Evolutionary conservation across 352 stramenopile genomes (phyloP).

Genomic region (Pythium phragmitis): DNA sequence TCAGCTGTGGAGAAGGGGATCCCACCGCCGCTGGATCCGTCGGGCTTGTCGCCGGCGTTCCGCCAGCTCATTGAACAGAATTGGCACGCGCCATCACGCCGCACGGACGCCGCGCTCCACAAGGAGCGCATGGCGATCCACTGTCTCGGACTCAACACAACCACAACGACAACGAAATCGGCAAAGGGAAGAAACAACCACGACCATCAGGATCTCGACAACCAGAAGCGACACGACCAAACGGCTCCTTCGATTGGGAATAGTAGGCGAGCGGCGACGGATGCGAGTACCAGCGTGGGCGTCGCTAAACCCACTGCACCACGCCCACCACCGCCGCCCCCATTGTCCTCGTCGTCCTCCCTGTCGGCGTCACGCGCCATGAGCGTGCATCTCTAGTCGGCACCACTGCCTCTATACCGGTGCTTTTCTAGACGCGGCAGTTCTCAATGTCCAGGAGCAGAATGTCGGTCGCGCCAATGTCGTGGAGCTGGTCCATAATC

Average conservation of each 20-base stretch:
- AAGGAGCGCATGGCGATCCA: slow-evolving; percentile 47
- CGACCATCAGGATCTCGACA: background rate
- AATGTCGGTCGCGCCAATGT: slow-evolving; percentile 96
- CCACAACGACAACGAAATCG: background rate
- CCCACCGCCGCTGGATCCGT: slow-evolving; percentile 33
- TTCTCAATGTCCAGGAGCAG: slow-evolving; percentile 96
- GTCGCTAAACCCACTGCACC: background rate
- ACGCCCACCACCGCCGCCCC: slow-evolving; percentile 10
- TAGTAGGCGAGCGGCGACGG: background rate
- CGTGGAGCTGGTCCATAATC: slow-evolving; percentile 96
- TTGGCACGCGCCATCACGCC: slow-evolving; percentile 38
- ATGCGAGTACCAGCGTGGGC: background rate
- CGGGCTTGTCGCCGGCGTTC: slow-evolving; percentile 49
- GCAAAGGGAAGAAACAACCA: background rate
- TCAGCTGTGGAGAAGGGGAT: background rate
- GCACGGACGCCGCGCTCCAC: slow-evolving; percentile 24
- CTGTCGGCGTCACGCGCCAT: slow-evolving; percentile 3
- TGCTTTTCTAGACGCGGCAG: slow-evolving; percentile 70
- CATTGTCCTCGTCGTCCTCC: background rate
- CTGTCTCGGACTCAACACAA: slow-evolving; percentile 42
- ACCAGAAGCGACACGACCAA: background rate
- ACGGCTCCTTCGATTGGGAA: background rate
- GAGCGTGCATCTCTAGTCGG: slow-evolving; percentile 19
- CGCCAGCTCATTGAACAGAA: slow-evolving; percentile 56
- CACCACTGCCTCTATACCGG: background rate